phyloP scores from a whole-genome alignment of 1,139 yeast species.

The Kodamaea sp. region DNA sequence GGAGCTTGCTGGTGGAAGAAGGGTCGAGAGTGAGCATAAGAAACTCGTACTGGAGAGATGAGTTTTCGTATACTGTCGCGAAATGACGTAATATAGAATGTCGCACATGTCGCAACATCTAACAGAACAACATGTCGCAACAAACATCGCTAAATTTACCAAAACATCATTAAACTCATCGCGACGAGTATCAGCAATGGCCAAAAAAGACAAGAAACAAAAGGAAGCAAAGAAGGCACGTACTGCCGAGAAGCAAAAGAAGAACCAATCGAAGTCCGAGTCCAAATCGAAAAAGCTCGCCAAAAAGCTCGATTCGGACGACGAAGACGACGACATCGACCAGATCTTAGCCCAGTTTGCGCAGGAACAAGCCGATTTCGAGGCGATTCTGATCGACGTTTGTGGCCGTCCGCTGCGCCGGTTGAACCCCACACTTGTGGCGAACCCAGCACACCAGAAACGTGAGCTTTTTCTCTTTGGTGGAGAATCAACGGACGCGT shows the following conservation, averaged over 20 bases:
- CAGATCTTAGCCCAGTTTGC: slow-evolving; percentile 76
- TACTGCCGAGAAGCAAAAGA: slow-evolving; percentile 77
- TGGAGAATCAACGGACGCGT: slow-evolving; percentile 66
- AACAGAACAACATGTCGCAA: no score
- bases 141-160: background rate
- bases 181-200: slow-evolving; percentile 56
- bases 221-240: slow-evolving; percentile 92
- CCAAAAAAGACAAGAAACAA: slow-evolving; percentile 78
- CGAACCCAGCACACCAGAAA: slow-evolving; percentile 73
- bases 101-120: no score
- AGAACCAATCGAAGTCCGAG: slow-evolving; percentile 71
- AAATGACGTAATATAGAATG: no score
- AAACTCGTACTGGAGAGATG: no score
- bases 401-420: slow-evolving; percentile 63
- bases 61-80: no score
- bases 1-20: no score
- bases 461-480: slow-evolving; percentile 82
- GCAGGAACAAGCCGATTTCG: slow-evolving; percentile 72
- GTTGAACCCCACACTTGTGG: slow-evolving; percentile 69
- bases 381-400: slow-evolving; percentile 61
- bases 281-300: slow-evolving; percentile 69
- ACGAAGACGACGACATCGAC: slow-evolving; percentile 85
- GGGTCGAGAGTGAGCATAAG: no score
- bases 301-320: slow-evolving; percentile 69
- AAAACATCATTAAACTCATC: background rate